Conservation (phyloP, 352 stramenopile species). For the Pythium pyrilobum region DNA sequence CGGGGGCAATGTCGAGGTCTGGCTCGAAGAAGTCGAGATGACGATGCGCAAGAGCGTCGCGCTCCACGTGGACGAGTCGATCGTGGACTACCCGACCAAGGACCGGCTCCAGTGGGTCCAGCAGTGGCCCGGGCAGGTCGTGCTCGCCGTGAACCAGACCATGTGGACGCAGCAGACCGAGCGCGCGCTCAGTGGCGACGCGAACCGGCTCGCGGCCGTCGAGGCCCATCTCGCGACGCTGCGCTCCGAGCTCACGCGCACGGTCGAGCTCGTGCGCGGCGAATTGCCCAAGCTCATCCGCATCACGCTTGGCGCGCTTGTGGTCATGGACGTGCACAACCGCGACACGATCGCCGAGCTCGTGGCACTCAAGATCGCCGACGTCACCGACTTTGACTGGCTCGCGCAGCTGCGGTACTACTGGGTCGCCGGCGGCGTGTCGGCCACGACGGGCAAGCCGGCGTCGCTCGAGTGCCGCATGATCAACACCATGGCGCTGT, state of each 20-base stretch:
- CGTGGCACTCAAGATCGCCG: constrained; percentile 65
- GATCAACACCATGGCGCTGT: constrained; percentile 91
- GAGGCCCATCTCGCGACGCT: constrained; percentile 61
- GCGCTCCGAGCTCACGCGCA: constrained; percentile 76
- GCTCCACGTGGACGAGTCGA: constrained; percentile 75
- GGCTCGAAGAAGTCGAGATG: constrained; percentile 79
- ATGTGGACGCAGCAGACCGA: constrained; percentile 90
- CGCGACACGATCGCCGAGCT: constrained; percentile 91
- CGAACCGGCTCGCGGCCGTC: constrained; percentile 35
- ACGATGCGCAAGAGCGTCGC: constrained; percentile 85
- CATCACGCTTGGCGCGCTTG: constrained; percentile 87
- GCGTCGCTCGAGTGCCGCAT: constrained; percentile 86
- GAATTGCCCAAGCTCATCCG: constrained; percentile 91
- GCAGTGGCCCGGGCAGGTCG: constrained; percentile 91
- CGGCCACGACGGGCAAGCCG: constrained; percentile 84
- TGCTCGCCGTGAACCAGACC: constrained; percentile 91
- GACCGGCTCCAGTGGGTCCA: constrained; percentile 89
- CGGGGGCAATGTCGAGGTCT: constrained; percentile 91
- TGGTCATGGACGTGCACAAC: constrained; percentile 96
- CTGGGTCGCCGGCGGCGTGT: constrained; percentile 78
- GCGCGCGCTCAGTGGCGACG: constrained; percentile 34
- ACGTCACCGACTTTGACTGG: constrained; percentile 92
- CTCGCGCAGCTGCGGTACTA: constrained; percentile 92
- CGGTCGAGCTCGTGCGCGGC: constrained; percentile 89
- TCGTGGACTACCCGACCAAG: constrained; percentile 84